phyloP scores from a whole-genome alignment of 148 eudicot genomes.

The Nepenthes mirabilis region DNA sequence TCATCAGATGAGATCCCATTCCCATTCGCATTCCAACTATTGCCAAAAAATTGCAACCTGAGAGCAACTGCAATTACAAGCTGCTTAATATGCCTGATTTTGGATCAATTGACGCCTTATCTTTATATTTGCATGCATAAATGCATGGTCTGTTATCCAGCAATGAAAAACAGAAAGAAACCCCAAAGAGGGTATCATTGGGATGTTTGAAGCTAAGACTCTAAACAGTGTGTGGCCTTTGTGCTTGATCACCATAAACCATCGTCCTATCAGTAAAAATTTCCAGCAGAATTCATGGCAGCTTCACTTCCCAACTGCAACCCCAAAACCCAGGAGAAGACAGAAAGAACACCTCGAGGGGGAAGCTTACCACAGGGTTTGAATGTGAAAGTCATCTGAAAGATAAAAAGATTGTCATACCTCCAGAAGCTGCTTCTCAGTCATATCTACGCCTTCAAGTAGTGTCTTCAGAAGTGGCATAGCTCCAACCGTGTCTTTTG shows the following conservation, averaged over 20 bases:
- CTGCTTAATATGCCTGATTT: no score
- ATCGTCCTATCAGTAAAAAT: neutral
- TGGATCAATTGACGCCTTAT: no score
- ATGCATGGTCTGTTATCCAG: neutral
- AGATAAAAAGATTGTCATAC: slow-evolving; percentile 14
- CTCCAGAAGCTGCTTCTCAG: slow-evolving; percentile 85
- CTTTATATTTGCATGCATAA: no score
- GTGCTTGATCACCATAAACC: neutral
- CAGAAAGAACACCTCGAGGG: neutral
- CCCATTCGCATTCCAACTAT: no score
- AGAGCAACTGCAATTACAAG: no score
- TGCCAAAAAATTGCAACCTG: no score
- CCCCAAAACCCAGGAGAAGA: neutral
- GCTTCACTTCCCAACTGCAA: no score
- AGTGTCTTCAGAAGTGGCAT: slow-evolving; percentile 75
- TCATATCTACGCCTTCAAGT: slow-evolving; percentile 95
- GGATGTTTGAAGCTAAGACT: no score
- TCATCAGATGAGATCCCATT: no score
- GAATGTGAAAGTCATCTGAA: no score
- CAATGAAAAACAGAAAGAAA: neutral
- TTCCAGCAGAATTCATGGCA: no score
- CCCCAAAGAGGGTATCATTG: neutral
- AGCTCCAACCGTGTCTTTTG: slow-evolving; percentile 61
- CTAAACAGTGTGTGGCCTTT: no score
- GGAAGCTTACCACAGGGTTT: neutral